Conservation (phyloP, 2,329 filamentous ascomycete species). For the Trichoderma sp. region DNA sequence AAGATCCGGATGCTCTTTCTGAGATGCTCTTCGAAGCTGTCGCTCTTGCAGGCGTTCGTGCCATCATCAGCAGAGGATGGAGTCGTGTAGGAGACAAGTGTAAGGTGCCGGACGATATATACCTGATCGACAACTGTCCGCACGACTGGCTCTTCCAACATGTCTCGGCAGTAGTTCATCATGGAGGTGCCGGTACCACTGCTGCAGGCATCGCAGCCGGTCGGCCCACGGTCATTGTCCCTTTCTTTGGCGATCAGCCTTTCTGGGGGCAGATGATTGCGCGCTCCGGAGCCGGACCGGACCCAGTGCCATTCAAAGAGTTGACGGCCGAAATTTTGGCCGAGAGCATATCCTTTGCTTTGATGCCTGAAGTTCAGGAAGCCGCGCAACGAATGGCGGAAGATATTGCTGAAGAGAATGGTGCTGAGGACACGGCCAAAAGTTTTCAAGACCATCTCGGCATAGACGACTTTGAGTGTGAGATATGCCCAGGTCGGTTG, state of each 20-base stretch:
- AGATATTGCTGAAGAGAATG: conserved; percentile 54
- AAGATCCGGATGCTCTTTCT: conserved; percentile 58
- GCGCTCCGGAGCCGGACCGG: conserved; percentile 58
- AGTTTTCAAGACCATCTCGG: conserved; percentile 56
- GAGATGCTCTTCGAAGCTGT: conserved; percentile 59
- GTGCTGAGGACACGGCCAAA: conserved; percentile 49
- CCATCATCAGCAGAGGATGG: conserved; percentile 64
- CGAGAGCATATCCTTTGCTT: conserved; percentile 50
- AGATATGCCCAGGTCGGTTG: conserved; percentile 53
- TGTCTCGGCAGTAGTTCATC: conserved; percentile 60
- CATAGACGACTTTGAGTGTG: conserved; percentile 55
- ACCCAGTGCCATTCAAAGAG: conserved; percentile 56
- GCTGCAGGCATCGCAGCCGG: conserved; percentile 61
- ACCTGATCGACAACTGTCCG: conserved; percentile 62
- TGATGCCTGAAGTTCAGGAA: conserved; percentile 47
- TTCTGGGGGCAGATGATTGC: conserved; percentile 66
- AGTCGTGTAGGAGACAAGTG: conserved; percentile 54
- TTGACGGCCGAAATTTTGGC: conserved; percentile 57
- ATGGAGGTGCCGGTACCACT: conserved; percentile 64
- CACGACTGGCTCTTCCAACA: conserved; percentile 65
- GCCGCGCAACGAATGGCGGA: conserved; percentile 44
- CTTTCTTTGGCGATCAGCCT: conserved; percentile 65
- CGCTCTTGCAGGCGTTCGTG: conserved; percentile 54
- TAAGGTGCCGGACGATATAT: conserved; percentile 48
- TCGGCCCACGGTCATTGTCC: conserved; percentile 62